Percentiles rank a stretch among this genome's conserved stretches.
Conservation (phyloP, 1,139 yeast genomes). For the Blastobotrys serpentis region DNA sequence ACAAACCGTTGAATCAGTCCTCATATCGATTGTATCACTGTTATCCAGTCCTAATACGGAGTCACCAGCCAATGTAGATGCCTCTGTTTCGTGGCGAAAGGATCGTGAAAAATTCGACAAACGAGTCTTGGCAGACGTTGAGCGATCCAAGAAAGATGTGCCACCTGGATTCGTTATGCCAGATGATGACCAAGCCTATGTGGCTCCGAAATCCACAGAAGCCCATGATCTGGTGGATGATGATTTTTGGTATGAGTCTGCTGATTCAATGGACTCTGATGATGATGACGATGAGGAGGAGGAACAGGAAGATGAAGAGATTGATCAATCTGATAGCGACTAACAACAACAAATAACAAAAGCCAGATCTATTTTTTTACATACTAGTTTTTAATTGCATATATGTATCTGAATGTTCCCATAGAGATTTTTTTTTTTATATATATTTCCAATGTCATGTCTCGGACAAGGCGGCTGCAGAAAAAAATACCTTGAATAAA, state of each 20-base stretch:
- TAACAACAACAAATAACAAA: background rate
- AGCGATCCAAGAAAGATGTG: conserved; percentile 75
- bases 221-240: conserved; percentile 73
- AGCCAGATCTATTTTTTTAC: background rate
- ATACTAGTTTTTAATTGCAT: background rate
- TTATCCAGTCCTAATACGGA: conserved; percentile 90
- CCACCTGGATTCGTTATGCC: conserved; percentile 88
- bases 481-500: no score
- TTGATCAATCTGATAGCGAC: conserved; percentile 26
- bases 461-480: no score
- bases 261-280: conserved; percentile 60
- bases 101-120: conserved; percentile 76
- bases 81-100: conserved; percentile 87
- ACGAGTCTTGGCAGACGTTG: conserved; percentile 80
- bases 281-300: conserved; percentile 33
- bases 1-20: conserved; percentile 88
- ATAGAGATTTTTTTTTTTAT: background rate
- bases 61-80: conserved; percentile 96
- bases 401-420: background rate
- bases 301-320: conserved; percentile 36
- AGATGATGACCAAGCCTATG: conserved; percentile 60
- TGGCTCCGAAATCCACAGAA: conserved; percentile 44
- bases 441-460: background rate
- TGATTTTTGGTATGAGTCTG: conserved; percentile 82
- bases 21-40: conserved; percentile 83